A percentile compares a stretch with the other conserved stretches of the same genome.
Conservation (phyloP, 345 rosid species). For the Geranium brycei region DNA sequence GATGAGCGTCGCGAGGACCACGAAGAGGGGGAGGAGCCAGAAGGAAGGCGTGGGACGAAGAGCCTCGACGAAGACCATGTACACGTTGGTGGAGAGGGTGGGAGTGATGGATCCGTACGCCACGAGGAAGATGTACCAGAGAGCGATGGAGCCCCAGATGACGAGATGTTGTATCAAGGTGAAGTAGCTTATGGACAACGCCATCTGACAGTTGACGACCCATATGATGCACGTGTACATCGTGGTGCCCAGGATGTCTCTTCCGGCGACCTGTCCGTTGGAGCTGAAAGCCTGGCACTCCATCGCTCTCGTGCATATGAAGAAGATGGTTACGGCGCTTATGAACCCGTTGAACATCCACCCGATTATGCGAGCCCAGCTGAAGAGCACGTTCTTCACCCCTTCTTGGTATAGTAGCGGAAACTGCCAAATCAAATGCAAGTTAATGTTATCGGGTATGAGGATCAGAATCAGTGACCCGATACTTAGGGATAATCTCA, state of each 20-base stretch:
- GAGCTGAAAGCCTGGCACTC: conserved; percentile 54
- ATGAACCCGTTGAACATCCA: conserved; percentile 75
- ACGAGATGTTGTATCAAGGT: conserved; percentile 50
- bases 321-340: conserved; percentile 52
- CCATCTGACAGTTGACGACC: conserved; percentile 78
- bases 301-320: conserved; percentile 44
- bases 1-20: conserved; percentile 26
- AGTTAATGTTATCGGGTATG: neutral
- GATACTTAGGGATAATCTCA: no score
- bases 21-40: conserved; percentile 52
- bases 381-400: conserved; percentile 62
- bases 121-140: conserved; percentile 65
- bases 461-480: no score
- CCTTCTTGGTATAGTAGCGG: conserved; percentile 86
- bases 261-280: conserved; percentile 50
- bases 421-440: conserved; percentile 35
- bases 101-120: conserved; percentile 43
- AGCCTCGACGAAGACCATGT: conserved; percentile 56
- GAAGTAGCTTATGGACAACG: conserved; percentile 54
- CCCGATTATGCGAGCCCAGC: conserved; percentile 57
- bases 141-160: conserved; percentile 59
- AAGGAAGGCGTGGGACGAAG: conserved; percentile 62
- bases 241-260: conserved; percentile 54
- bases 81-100: conserved; percentile 28
- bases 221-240: conserved; percentile 76